These are phyloP conservation scores for Paraconiothyrium sp. DNA, from an alignment of 2,329 filamentous ascomycete genomes.

Conservation along the genomic window DNA sequence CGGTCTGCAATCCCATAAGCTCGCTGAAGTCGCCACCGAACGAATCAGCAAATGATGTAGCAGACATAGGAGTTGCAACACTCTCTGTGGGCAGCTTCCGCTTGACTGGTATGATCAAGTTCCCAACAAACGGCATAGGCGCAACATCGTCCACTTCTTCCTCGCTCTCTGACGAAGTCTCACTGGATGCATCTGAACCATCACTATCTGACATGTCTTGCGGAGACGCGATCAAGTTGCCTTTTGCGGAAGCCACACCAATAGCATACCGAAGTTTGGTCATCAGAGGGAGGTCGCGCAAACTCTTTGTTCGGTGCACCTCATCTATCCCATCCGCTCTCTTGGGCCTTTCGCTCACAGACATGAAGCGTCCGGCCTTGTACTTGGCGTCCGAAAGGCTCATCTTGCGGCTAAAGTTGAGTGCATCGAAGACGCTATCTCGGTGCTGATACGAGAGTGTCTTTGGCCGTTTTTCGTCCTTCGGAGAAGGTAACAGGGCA, in stretches of 20 bases:
- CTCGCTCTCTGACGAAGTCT: constrained; percentile 33
- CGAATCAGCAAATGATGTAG: constrained; percentile 47
- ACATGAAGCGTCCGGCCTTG: constrained; percentile 56
- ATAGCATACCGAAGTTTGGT: constrained; percentile 44
- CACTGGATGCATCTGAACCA: constrained; percentile 39
- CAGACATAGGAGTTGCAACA: constrained; percentile 47
- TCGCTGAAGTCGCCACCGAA: constrained; percentile 41
- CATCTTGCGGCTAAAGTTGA: constrained; percentile 61
- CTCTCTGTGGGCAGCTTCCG: constrained; percentile 48
- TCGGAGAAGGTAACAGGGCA: constrained; percentile 57
- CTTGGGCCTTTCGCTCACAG: constrained; percentile 22
- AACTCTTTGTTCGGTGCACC: constrained; percentile 29
- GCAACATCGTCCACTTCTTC: constrained; percentile 32
- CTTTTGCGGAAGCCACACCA: constrained; percentile 33
- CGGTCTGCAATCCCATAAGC: constrained; percentile 36
- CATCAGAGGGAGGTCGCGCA: constrained; percentile 41
- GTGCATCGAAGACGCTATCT: constrained; percentile 61
- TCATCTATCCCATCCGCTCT: constrained; percentile 8
- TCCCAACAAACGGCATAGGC: constrained; percentile 29
- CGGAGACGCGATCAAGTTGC: constrained; percentile 29
- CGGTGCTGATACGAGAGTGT: constrained; percentile 24
- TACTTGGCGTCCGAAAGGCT: constrained; percentile 64
- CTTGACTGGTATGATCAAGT: constrained; percentile 36
- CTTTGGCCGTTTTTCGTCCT: constrained; percentile 22
- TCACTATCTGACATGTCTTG: constrained; percentile 33